These are phyloP conservation scores for Melocanna baccifera DNA, from an alignment of 176 grass and related monocot species.

Conservation along the genomic window DNA sequence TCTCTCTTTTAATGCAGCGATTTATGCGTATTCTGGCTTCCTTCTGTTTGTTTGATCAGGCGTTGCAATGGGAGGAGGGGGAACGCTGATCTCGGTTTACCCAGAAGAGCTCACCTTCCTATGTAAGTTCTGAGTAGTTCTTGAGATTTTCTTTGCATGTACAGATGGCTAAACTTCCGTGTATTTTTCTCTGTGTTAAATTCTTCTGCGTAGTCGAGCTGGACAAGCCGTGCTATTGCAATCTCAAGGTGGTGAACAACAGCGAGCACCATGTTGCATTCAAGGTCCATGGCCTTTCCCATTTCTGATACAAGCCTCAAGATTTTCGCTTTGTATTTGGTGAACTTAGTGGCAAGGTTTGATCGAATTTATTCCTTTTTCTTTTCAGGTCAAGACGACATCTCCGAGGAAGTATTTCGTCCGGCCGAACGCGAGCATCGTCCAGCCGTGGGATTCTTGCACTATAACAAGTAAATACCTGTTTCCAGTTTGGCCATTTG, in stretches of 20 bases:
- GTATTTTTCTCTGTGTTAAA: slow-evolving; percentile 3
- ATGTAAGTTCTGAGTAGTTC: slow-evolving; percentile 48
- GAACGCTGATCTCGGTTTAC: slow-evolving; percentile 75
- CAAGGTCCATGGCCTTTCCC: slow-evolving; percentile 52
- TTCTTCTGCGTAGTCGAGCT: slow-evolving; percentile 74
- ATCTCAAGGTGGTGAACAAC: slow-evolving; percentile 98
- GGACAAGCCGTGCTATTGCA: slow-evolving; percentile 88
- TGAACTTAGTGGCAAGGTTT: slow-evolving; percentile 27
- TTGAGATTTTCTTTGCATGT: slow-evolving; percentile 9
- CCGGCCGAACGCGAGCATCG: slow-evolving; percentile 77
- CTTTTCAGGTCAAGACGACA: slow-evolving; percentile 86
- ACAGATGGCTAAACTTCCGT: neutral
- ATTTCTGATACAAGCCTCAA: slow-evolving; percentile 1
- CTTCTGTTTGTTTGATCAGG: slow-evolving; percentile 31
- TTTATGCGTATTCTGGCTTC: neutral
- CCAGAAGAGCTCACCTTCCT: slow-evolving; percentile 91
- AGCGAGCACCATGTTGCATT: slow-evolving; percentile 95
- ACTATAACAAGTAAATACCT: slow-evolving; percentile 63
- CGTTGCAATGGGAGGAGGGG: slow-evolving; percentile 61
- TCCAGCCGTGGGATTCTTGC: slow-evolving; percentile 97
- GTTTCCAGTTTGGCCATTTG: slow-evolving; percentile 13
- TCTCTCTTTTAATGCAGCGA: slow-evolving; percentile 25
- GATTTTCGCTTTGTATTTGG: neutral
- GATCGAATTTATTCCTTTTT: slow-evolving; percentile 17
- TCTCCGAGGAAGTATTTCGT: slow-evolving; percentile 99